phyloP scores from a whole-genome alignment of 148 eudicot genomes.

The Amaranthus cruentus region DNA sequence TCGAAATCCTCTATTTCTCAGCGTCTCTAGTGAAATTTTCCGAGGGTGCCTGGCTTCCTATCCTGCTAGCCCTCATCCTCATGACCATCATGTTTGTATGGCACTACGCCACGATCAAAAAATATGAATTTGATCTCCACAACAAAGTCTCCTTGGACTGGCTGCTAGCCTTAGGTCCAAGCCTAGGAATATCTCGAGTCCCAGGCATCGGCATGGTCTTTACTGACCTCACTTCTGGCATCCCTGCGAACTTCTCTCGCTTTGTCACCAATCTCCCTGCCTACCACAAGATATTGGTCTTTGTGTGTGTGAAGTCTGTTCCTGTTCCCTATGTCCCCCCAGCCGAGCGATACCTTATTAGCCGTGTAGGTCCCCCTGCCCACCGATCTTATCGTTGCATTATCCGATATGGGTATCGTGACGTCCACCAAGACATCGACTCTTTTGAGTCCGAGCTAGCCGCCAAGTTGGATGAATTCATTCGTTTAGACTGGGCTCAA shows the following conservation, averaged over 20 bases:
- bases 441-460: slow-evolving; percentile 81
- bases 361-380: slow-evolving; percentile 75
- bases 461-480: slow-evolving; percentile 55
- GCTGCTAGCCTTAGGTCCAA: slow-evolving; percentile 79
- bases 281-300: slow-evolving; percentile 69
- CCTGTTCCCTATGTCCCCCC: slow-evolving; percentile 77
- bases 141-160: slow-evolving; percentile 92
- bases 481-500: slow-evolving; percentile 56
- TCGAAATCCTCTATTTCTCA: slow-evolving; percentile 82
- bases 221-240: slow-evolving; percentile 82
- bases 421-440: slow-evolving; percentile 81
- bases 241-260: slow-evolving; percentile 86
- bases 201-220: slow-evolving; percentile 87
- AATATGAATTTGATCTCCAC: slow-evolving; percentile 86
- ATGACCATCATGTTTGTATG: slow-evolving; percentile 85
- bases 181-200: slow-evolving; percentile 77
- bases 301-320: slow-evolving; percentile 81
- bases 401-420: slow-evolving; percentile 88
- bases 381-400: slow-evolving; percentile 86
- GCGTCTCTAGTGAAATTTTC: slow-evolving; percentile 84
- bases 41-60: slow-evolving; percentile 95
- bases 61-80: slow-evolving; percentile 75
- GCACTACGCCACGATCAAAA: slow-evolving; percentile 82
- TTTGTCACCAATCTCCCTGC: slow-evolving; percentile 95
- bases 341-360: slow-evolving; percentile 71